phyloP scores from a whole-genome alignment of 768 basidiomycete species.

The Pholiota molesta region DNA sequence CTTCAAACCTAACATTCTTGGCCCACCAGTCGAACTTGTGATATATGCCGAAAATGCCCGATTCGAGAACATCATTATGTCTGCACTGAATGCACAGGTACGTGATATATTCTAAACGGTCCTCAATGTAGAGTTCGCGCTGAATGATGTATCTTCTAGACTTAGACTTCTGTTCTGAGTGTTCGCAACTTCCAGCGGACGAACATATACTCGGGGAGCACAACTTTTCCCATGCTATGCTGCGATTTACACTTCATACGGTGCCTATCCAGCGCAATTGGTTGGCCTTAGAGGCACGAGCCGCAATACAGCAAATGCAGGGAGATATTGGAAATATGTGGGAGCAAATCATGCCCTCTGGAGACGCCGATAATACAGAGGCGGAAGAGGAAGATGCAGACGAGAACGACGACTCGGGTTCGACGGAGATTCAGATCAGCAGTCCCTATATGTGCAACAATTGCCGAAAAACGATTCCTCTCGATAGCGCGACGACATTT shows the following conservation, averaged over 20 bases:
- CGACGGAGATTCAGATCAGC: neutral
- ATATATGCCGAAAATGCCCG: neutral
- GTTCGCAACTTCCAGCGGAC: neutral
- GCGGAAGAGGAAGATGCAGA: neutral
- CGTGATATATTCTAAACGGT: neutral
- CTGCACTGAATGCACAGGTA: conserved; percentile 12
- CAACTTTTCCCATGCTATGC: conserved; percentile 3
- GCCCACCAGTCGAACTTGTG: neutral
- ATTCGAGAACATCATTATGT: conserved; percentile 5
- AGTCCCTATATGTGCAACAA: neutral
- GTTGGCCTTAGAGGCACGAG: neutral
- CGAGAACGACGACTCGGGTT: neutral
- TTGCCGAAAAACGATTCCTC: neutral
- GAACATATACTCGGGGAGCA: conserved; percentile 2
- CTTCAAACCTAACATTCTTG: neutral
- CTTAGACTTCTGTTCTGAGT: conserved; percentile 9
- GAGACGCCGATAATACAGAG: neutral
- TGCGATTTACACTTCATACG: conserved; percentile 4
- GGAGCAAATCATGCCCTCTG: neutral
- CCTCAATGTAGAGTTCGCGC: neutral
- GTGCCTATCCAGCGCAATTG: conserved; percentile 3
- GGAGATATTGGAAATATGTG: neutral
- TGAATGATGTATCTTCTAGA: conserved; percentile 3
- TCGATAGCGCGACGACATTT: conserved; percentile 1
- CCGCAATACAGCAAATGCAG: neutral